Evolutionary conservation across 148 eudicot species (phyloP).

Genomic region (Tetragonia tetragonoides): DNA sequence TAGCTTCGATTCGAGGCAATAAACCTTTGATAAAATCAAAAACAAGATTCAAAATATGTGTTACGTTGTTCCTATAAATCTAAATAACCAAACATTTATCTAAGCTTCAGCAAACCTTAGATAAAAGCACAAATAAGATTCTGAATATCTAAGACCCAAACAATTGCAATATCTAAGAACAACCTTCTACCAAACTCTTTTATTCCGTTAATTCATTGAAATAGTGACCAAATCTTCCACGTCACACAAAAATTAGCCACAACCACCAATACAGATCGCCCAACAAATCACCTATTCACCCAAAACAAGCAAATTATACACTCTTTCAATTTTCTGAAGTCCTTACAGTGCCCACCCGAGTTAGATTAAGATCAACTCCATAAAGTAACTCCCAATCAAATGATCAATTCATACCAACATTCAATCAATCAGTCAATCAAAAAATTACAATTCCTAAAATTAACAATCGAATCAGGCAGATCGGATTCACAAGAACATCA

Average conservation of each 20-base stretch:
- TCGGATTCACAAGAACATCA: conserved; percentile 23
- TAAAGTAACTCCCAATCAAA: background rate
- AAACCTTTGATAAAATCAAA: no score
- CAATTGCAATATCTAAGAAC: background rate
- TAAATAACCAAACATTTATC: no score
- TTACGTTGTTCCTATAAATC: no score
- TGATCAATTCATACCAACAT: background rate
- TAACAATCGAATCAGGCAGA: conserved; percentile 8
- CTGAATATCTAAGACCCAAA: background rate
- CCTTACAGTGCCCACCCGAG: background rate
- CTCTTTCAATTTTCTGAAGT: background rate
- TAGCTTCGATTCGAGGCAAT: no score
- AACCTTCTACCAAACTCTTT: background rate
- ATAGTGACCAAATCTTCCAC: background rate
- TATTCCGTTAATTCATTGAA: no score
- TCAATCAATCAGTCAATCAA: background rate
- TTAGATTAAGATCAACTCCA: conserved; percentile 1
- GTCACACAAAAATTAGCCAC: background rate
- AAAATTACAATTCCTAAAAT: conserved; percentile 6
- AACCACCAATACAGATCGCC: background rate
- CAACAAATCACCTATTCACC: background rate
- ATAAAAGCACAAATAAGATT: no score
- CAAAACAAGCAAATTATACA: background rate
- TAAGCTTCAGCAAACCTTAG: no score
- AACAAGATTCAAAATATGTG: no score